Conservation (phyloP, 192 early-diverging fungal species). For the Coemansia sp. region DNA sequence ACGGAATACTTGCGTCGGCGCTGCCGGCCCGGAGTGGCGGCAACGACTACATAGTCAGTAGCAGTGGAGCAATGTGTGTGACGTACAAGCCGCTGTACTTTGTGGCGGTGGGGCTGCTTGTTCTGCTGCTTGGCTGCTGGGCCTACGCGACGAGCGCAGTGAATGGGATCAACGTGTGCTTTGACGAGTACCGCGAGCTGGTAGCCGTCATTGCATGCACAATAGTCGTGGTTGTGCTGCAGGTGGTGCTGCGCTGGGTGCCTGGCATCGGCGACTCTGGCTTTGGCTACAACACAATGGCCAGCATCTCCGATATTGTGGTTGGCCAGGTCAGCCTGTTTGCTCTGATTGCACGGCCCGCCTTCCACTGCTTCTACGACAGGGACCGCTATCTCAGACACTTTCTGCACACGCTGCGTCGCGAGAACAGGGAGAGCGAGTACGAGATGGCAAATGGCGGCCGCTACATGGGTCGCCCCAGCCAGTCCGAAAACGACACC, state of each 20-base stretch:
- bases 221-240: constrained; percentile 15
- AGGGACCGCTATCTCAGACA: constrained; percentile 21
- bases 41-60: constrained; percentile 16
- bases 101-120: constrained; percentile 22
- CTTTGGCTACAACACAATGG: constrained; percentile 34
- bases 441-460: constrained; percentile 47
- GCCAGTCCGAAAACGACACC: background rate
- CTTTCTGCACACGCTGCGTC: constrained; percentile 31
- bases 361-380: constrained; percentile 24
- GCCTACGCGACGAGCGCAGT: constrained; percentile 22
- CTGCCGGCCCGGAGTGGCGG: constrained; percentile 16
- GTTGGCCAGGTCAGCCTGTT: constrained; percentile 30
- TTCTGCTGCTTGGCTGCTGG: constrained; percentile 22
- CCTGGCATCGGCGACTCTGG: constrained; percentile 26
- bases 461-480: constrained; percentile 12
- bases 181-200: constrained; percentile 43
- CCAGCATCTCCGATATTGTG: constrained; percentile 34
- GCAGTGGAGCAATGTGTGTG: constrained; percentile 19
- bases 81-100: constrained; percentile 40
- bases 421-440: constrained; percentile 22
- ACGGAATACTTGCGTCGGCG: constrained; percentile 35
- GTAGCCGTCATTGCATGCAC: constrained; percentile 20
- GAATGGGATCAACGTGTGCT: constrained; percentile 30
- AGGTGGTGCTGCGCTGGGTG: constrained; percentile 44
- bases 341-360: constrained; percentile 16